Conservation (phyloP, 257 asterid genomes). For the Buddleja alternifolia region DNA sequence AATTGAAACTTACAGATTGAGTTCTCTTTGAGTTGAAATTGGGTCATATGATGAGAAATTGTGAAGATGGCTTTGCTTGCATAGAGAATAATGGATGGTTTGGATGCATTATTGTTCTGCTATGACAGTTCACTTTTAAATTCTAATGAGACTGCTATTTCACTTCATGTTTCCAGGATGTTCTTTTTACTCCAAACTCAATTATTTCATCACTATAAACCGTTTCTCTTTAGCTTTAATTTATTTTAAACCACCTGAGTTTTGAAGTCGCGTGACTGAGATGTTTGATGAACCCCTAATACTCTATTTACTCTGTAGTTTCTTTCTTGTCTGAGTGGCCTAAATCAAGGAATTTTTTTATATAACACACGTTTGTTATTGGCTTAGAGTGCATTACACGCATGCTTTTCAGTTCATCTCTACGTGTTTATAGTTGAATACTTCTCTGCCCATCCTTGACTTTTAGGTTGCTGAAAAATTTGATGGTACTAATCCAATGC, state of each 20-base stretch:
- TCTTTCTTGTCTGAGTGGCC: conserved; percentile 24
- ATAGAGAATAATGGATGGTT: neutral
- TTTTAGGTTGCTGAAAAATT: conserved; percentile 21
- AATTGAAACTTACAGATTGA: neutral
- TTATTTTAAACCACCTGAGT: too few species aligned
- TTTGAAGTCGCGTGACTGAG: neutral
- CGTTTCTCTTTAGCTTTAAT: too few species aligned
- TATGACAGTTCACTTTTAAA: neutral
- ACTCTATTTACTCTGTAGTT: conserved; percentile 8
- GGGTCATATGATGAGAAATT: conserved; percentile 5
- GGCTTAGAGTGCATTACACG: neutral
- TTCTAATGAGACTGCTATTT: neutral
- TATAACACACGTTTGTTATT: conserved; percentile 8
- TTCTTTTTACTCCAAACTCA: neutral
- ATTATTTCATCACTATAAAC: neutral
- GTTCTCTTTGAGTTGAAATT: conserved; percentile 1
- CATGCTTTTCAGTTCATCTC: conserved; percentile 15
- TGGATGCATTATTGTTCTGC: neutral
- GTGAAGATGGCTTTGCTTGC: neutral
- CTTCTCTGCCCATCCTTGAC: conserved; percentile 6
- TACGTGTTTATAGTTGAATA: neutral
- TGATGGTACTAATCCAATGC: conserved; percentile 27
- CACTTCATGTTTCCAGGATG: too few species aligned
- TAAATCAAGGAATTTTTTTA: neutral
- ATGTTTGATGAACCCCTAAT: conserved; percentile 2